These are phyloP conservation scores for Deinandra increscens DNA, from an alignment of 129 eudicot genomes.

Conservation along the genomic window DNA sequence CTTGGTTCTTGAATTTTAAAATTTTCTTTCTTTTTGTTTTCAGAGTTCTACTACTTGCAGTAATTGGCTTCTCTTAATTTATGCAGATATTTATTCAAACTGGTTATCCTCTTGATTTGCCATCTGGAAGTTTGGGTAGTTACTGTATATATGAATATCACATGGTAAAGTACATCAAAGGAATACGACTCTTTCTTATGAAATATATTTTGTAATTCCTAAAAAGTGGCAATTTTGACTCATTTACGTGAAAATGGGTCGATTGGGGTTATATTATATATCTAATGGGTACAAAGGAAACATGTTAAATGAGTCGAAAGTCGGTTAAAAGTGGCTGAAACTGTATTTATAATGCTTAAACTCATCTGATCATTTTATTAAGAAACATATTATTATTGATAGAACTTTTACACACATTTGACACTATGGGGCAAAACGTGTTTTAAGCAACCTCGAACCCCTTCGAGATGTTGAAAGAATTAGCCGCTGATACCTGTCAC, in stretches of 20 bases:
- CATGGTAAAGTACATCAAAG: constrained; percentile 57
- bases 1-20: constrained; percentile 21
- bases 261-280: neutral
- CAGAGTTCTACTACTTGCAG: neutral
- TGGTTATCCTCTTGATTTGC: constrained; percentile 98
- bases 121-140: constrained; percentile 99
- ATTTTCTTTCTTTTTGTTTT: neutral
- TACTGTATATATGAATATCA: constrained; percentile 99
- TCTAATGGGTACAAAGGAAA: neutral
- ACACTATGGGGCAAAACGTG: neutral
- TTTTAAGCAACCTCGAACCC: neutral
- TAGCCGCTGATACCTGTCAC: neutral
- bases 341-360: neutral
- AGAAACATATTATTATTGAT: neutral
- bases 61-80: constrained; percentile 5
- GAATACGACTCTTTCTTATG: constrained; percentile 15
- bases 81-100: constrained; percentile 97
- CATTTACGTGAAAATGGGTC: neutral
- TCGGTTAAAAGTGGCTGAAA: neutral
- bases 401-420: neutral
- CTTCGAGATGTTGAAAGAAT: neutral
- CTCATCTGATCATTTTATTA: neutral
- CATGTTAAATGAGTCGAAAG: neutral
- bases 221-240: neutral
- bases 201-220: constrained; percentile 8